A percentile compares a stretch with the other conserved stretches of the same genome.
These are phyloP conservation scores for Chenopodium suecicum DNA, from an alignment of 148 eudicot species.

Conservation along the genomic window DNA sequence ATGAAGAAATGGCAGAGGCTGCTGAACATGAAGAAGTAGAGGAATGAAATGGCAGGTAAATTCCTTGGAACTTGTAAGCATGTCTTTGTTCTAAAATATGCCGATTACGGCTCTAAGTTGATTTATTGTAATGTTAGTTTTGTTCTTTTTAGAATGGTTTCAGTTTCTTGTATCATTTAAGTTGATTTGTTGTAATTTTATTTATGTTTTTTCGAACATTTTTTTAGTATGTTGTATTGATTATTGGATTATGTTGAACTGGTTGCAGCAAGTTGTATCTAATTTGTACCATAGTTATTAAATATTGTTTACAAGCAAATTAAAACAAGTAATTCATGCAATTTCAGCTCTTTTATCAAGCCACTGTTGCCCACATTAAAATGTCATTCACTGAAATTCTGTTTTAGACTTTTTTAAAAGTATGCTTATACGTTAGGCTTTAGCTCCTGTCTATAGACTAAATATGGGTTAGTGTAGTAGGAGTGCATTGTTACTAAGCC, in stretches of 20 bases:
- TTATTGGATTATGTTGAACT: not conserved
- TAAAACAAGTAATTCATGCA: not conserved
- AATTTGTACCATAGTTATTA: not conserved
- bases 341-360: too few relatives aligned
- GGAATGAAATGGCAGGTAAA: slow-evolving; percentile 25
- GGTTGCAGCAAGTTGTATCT: not conserved
- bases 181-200: too few relatives aligned
- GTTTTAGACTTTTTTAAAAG: too few relatives aligned
- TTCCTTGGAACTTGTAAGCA: not conserved
- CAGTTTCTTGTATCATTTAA: not conserved
- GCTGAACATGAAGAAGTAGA: slow-evolving; percentile 34
- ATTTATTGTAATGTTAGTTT: slow-evolving; percentile 1
- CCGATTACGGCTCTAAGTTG: not conserved
- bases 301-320: not conserved
- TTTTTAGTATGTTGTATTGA: not conserved
- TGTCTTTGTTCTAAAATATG: not conserved
- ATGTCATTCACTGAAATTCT: too few relatives aligned
- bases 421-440: too few relatives aligned
- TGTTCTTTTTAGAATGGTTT: not conserved
- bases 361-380: too few relatives aligned
- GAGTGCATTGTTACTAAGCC: too few relatives aligned
- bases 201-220: too few relatives aligned
- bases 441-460: too few relatives aligned
- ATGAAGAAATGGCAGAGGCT: slow-evolving; percentile 68
- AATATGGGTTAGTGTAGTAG: too few relatives aligned